Conservation (phyloP, 1,284 basidiomycete species). For the Heterobasidion annosum region DNA sequence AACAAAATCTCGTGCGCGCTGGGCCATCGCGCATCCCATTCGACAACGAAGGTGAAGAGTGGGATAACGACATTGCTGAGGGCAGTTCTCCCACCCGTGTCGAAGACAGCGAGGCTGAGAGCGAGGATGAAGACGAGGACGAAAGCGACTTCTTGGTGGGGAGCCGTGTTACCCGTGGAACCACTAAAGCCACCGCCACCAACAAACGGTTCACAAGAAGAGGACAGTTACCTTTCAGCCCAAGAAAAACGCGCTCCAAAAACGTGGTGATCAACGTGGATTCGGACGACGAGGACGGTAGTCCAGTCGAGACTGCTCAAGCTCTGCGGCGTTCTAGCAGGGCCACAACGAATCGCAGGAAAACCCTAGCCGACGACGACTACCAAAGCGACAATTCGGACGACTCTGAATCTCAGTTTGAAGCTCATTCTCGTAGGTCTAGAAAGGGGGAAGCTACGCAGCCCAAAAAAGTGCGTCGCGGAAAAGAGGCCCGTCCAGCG, state of each 20-base stretch:
- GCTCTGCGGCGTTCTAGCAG: slow-evolving; percentile 5
- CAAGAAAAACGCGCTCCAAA: slow-evolving; percentile 32
- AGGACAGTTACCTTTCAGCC: slow-evolving; percentile 47
- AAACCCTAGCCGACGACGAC: slow-evolving; percentile 2
- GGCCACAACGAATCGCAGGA: neutral
- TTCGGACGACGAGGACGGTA: slow-evolving; percentile 3
- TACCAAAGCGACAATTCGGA: slow-evolving; percentile 13
- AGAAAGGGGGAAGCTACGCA: slow-evolving; percentile 3
- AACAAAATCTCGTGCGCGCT: neutral
- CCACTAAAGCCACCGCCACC: neutral
- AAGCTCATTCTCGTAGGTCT: slow-evolving; percentile 1
- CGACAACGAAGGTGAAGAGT: slow-evolving; percentile 10
- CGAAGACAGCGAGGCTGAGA: slow-evolving; percentile 2
- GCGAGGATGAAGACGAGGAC: slow-evolving; percentile 4
- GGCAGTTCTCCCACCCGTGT: slow-evolving; percentile 20
- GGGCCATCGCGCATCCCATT: slow-evolving; percentile 3
- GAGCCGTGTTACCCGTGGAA: neutral
- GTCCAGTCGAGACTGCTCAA: neutral
- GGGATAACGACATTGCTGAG: slow-evolving; percentile 21
- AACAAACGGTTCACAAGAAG: slow-evolving; percentile 7
- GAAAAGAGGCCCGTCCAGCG: slow-evolving; percentile 41
- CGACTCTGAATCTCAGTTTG: slow-evolving; percentile 12
- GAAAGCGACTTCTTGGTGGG: neutral
- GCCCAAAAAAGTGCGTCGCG: slow-evolving; percentile 21
- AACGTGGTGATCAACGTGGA: neutral